These are phyloP conservation scores for Porcisia deanei DNA, from an alignment of 208 protist genomes.

Conservation along the genomic window DNA sequence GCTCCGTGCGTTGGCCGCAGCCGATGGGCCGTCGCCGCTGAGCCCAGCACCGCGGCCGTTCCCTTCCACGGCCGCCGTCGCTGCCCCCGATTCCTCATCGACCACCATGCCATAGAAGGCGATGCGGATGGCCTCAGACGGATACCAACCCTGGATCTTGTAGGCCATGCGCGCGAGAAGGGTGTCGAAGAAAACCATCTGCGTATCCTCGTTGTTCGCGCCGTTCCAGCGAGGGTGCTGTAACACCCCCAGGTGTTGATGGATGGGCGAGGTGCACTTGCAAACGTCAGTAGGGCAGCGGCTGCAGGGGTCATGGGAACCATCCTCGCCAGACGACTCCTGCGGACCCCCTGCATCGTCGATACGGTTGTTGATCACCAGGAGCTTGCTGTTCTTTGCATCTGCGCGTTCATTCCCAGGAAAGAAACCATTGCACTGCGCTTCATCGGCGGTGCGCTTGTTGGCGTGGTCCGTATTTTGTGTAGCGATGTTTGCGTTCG, in stretches of 20 bases:
- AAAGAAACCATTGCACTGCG: neutral
- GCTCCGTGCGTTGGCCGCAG: neutral
- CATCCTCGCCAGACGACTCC: neutral
- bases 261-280: neutral
- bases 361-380: neutral
- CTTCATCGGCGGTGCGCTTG: neutral
- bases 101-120: constrained; percentile 64
- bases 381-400: neutral
- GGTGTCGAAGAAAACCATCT: constrained; percentile 63
- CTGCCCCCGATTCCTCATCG: constrained; percentile 16
- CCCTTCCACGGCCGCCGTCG: constrained; percentile 12
- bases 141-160: constrained; percentile 75
- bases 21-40: neutral
- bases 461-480: neutral
- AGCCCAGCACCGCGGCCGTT: constrained; percentile 3
- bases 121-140: constrained; percentile 55
- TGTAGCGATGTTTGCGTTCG: neutral
- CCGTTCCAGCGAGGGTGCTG: neutral
- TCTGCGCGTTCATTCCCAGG: neutral
- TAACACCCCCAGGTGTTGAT: neutral
- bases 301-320: neutral
- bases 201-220: constrained; percentile 21
- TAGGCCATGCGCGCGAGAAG: constrained; percentile 74
- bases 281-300: neutral
- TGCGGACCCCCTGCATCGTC: neutral